Conservation (phyloP, 2,329 filamentous ascomycete genomes). For the Pseudonectria buxi region DNA sequence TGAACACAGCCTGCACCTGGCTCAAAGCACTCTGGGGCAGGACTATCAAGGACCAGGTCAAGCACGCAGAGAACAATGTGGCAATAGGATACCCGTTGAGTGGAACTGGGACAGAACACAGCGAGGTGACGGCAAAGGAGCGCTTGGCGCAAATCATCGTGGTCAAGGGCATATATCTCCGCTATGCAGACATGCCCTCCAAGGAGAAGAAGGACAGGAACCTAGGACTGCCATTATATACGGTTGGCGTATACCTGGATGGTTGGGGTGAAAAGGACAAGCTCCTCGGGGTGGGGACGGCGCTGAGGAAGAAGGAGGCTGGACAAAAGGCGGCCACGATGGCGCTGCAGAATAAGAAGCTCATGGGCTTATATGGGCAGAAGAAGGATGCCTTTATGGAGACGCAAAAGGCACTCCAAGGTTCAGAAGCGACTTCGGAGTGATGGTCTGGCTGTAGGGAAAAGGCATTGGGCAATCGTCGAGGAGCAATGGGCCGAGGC, state of each 20-base stretch:
- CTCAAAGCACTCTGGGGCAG: slow-evolving; percentile 67
- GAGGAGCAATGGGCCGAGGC: too few relatives aligned
- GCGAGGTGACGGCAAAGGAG: slow-evolving; percentile 22
- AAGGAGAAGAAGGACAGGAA: slow-evolving; percentile 47
- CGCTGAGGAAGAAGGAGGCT: slow-evolving; percentile 62
- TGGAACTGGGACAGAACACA: slow-evolving; percentile 1
- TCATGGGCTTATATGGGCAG: slow-evolving; percentile 44
- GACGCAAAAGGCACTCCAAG: slow-evolving; percentile 18
- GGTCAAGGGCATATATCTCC: slow-evolving; percentile 50
- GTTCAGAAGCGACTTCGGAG: slow-evolving; percentile 1
- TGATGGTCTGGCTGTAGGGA: neutral
- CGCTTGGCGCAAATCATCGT: slow-evolving; percentile 36
- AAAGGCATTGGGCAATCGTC: too few relatives aligned
- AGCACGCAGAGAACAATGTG: slow-evolving; percentile 29
- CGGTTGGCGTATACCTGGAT: slow-evolving; percentile 57
- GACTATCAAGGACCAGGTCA: slow-evolving; percentile 51
- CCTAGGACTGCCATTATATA: slow-evolving; percentile 50
- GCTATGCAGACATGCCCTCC: slow-evolving; percentile 51
- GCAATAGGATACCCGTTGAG: slow-evolving; percentile 7
- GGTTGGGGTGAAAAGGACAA: slow-evolving; percentile 62
- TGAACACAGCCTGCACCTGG: slow-evolving; percentile 59
- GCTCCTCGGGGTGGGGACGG: slow-evolving; percentile 57
- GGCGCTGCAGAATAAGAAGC: slow-evolving; percentile 59
- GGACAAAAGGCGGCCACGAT: slow-evolving; percentile 57
- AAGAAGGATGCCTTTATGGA: slow-evolving; percentile 41